phyloP scores from a whole-genome alignment of 2,329 filamentous ascomycete species.

The Beauveria australis region DNA sequence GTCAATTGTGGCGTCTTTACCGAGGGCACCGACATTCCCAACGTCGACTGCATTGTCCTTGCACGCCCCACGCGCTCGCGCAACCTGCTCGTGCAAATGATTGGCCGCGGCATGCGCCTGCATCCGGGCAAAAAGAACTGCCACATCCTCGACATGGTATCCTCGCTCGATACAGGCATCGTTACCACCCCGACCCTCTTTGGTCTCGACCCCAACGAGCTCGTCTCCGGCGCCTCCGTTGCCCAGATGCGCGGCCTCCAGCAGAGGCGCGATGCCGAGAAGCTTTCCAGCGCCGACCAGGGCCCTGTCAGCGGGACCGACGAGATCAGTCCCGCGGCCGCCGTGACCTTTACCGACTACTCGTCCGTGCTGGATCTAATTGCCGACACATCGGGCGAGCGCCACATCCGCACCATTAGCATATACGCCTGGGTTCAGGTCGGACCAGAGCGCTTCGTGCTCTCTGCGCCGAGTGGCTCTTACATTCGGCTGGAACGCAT shows the following conservation, averaged over 20 bases:
- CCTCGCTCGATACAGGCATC: constrained; percentile 73
- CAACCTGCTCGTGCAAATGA: constrained; percentile 97
- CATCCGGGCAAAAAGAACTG: constrained; percentile 76
- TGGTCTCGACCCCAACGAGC: constrained; percentile 74
- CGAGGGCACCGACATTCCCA: constrained; percentile 95
- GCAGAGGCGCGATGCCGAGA: constrained; percentile 37
- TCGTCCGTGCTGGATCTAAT: constrained; percentile 87
- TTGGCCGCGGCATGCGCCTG: constrained; percentile 84
- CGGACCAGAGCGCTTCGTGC: constrained; percentile 59
- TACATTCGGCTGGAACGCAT: constrained; percentile 45
- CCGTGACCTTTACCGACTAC: constrained; percentile 80
- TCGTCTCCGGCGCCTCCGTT: constrained; percentile 60
- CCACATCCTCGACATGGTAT: constrained; percentile 94
- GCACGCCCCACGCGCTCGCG: constrained; percentile 82
- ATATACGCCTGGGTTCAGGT: constrained; percentile 76
- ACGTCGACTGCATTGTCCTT: constrained; percentile 87
- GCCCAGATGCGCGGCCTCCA: constrained; percentile 52
- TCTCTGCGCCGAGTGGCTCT: constrained; percentile 58
- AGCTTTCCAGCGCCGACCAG: constrained; percentile 15
- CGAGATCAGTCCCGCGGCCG: constrained; percentile 21
- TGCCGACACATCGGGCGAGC: constrained; percentile 69
- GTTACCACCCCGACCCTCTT: constrained; percentile 88
- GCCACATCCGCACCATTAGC: constrained; percentile 69
- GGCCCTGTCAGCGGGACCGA: constrained; percentile 7
- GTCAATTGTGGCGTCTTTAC: constrained; percentile 96